Conservation (phyloP, 352 stramenopile species). For the Phytophthora fragariae region DNA sequence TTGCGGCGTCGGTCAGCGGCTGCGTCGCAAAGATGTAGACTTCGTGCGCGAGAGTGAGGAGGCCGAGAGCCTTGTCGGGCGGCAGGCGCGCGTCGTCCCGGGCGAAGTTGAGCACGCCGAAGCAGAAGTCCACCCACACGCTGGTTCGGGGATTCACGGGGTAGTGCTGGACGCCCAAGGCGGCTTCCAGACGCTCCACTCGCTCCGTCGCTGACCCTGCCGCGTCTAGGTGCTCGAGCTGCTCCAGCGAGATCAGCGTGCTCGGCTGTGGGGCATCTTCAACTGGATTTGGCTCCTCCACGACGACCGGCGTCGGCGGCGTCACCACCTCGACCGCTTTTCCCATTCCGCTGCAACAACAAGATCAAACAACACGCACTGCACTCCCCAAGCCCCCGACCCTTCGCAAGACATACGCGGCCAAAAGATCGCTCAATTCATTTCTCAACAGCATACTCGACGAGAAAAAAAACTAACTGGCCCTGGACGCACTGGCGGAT, state of each 20-base stretch:
- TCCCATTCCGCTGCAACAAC: slow-evolving; percentile 19
- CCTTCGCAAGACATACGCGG: slow-evolving; percentile 30
- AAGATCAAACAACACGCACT: background rate
- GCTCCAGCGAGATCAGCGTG: slow-evolving; percentile 45
- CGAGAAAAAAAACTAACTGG: slow-evolving; percentile 17
- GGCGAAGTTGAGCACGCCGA: slow-evolving; percentile 71
- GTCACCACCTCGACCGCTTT: slow-evolving; percentile 21
- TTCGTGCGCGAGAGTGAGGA: slow-evolving; percentile 60
- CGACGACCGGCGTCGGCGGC: slow-evolving; percentile 11
- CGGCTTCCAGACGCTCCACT: slow-evolving; percentile 42
- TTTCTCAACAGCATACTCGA: slow-evolving; percentile 18
- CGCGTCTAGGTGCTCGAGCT: slow-evolving; percentile 43
- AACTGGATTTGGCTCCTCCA: slow-evolving; percentile 14
- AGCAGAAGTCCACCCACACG: slow-evolving; percentile 72
- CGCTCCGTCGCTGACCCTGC: slow-evolving; percentile 31
- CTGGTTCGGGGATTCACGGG: slow-evolving; percentile 55
- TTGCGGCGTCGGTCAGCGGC: slow-evolving; percentile 1
- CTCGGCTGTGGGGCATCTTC: slow-evolving; percentile 10
- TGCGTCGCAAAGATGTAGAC: slow-evolving; percentile 65
- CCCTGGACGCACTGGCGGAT: background rate
- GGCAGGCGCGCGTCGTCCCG: slow-evolving; percentile 48
- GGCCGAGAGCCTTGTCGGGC: slow-evolving; percentile 46
- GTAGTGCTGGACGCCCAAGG: slow-evolving; percentile 63
- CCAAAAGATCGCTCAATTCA: slow-evolving; percentile 37
- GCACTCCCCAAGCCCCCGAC: slow-evolving; percentile 4